These are phyloP conservation scores for Microcos paniculata DNA, from an alignment of 345 rosid genomes.

Conservation along the genomic window DNA sequence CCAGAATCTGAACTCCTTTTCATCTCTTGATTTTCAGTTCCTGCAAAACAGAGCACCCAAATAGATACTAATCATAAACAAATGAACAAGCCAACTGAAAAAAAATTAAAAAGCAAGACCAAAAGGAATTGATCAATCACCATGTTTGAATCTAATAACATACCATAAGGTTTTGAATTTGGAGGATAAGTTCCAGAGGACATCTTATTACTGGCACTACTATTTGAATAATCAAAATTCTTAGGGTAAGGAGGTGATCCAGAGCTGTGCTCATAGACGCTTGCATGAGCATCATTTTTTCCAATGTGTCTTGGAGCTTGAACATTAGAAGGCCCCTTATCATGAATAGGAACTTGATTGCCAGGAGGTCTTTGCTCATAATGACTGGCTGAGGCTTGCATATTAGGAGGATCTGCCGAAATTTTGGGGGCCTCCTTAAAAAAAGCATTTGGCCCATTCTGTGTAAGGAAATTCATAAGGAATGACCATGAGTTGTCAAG, in stretches of 20 bases:
- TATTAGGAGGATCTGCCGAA: constrained; percentile 35
- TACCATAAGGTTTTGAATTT: constrained; percentile 41
- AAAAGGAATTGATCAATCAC: neutral
- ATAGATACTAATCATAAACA: neutral
- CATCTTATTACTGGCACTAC: constrained; percentile 14
- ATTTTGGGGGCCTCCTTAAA: constrained; percentile 31
- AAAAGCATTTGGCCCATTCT: constrained; percentile 66
- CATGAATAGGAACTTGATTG: constrained; percentile 28
- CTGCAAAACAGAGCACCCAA: constrained; percentile 31
- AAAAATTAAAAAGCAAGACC: neutral
- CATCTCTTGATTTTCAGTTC: constrained; percentile 34
- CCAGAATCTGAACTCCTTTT: constrained; percentile 42
- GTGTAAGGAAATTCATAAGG: constrained; percentile 27
- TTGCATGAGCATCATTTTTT: constrained; percentile 26
- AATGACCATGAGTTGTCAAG: neutral
- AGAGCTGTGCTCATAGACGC: constrained; percentile 30
- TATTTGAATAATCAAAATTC: constrained; percentile 28
- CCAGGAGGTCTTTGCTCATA: constrained; percentile 31
- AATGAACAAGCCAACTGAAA: neutral
- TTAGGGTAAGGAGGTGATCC: constrained; percentile 37
- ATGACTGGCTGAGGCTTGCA: constrained; percentile 23
- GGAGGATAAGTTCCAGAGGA: constrained; percentile 29
- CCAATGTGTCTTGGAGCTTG: constrained; percentile 33
- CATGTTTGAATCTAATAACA: constrained; percentile 12
- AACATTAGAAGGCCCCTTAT: constrained; percentile 17